Percentiles rank a stretch among this genome's conserved stretches.
phyloP scores from a whole-genome alignment of 2,329 filamentous ascomycete species.

The Coniochaeta sp. region DNA sequence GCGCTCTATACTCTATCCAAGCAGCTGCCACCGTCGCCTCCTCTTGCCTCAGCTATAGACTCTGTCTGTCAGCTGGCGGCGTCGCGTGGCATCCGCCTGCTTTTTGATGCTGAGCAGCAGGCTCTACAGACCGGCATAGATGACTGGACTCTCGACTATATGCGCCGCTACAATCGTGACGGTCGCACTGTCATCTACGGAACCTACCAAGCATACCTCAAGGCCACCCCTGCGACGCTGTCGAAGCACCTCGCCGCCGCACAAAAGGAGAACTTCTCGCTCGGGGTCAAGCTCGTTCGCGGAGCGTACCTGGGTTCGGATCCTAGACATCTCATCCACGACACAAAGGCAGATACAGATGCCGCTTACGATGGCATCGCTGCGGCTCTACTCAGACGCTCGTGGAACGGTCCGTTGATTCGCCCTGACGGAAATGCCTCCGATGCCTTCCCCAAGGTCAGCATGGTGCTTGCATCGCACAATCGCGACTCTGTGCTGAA shows the following conservation, averaged over 20 bases:
- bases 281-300: constrained; percentile 69
- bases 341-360: constrained; percentile 66
- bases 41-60: constrained; percentile 63
- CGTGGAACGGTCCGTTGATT: constrained; percentile 49
- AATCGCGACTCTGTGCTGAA: constrained; percentile 64
- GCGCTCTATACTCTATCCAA: constrained; percentile 60
- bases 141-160: constrained; percentile 69
- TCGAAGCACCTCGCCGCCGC: constrained; percentile 53
- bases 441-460: constrained; percentile 44
- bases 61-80: constrained; percentile 67
- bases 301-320: constrained; percentile 68
- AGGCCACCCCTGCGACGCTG: constrained; percentile 50
- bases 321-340: constrained; percentile 61
- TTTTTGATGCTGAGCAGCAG: constrained; percentile 83
- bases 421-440: constrained; percentile 24
- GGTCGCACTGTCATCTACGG: constrained; percentile 67
- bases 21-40: constrained; percentile 52
- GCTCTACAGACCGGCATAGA: constrained; percentile 73
- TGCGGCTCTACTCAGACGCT: constrained; percentile 55
- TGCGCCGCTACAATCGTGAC: constrained; percentile 62
- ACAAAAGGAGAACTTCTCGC: constrained; percentile 49
- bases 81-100: constrained; percentile 60
- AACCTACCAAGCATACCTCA: constrained; percentile 73
- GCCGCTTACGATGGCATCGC: constrained; percentile 65
- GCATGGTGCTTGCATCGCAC: constrained; percentile 73